These are phyloP conservation scores for Ogataea ramenticola DNA, from an alignment of 805 yeast species.

Conservation along the genomic window DNA sequence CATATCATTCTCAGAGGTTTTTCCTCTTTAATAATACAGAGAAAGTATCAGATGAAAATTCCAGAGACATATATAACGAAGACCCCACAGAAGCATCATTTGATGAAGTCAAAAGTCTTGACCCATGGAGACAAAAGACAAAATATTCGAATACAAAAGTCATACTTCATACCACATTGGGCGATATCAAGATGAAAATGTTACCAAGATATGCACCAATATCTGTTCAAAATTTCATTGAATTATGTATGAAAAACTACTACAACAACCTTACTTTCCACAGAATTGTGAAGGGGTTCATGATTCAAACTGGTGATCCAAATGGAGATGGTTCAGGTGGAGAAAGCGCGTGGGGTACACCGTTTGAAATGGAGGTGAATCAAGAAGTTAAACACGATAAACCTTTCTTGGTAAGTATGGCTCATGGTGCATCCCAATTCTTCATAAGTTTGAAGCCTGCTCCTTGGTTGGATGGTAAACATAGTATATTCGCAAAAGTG, in stretches of 20 bases:
- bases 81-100: neutral
- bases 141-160: conserved; percentile 8
- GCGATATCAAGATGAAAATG: conserved; percentile 33
- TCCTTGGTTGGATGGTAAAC: conserved; percentile 48
- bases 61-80: conserved; percentile 7
- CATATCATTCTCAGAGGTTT: conserved; percentile 2
- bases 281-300: conserved; percentile 45
- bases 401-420: conserved; percentile 55
- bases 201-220: conserved; percentile 30
- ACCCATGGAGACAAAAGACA: conserved; percentile 1
- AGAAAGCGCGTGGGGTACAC: conserved; percentile 26
- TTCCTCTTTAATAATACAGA: conserved; percentile 2
- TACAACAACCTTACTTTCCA: conserved; percentile 36
- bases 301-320: conserved; percentile 59
- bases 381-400: conserved; percentile 39
- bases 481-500: conserved; percentile 51
- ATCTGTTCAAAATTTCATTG: conserved; percentile 34
- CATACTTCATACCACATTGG: conserved; percentile 31
- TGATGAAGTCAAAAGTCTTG: neutral
- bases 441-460: conserved; percentile 32
- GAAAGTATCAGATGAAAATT: neutral
- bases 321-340: conserved; percentile 35
- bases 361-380: conserved; percentile 41
- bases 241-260: conserved; percentile 28
- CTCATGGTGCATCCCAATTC: conserved; percentile 55